A percentile compares a stretch with the other conserved stretches of the same genome.
Conservation (phyloP, 2,329 filamentous ascomycete genomes). For the Diplodia scrobiculata region DNA sequence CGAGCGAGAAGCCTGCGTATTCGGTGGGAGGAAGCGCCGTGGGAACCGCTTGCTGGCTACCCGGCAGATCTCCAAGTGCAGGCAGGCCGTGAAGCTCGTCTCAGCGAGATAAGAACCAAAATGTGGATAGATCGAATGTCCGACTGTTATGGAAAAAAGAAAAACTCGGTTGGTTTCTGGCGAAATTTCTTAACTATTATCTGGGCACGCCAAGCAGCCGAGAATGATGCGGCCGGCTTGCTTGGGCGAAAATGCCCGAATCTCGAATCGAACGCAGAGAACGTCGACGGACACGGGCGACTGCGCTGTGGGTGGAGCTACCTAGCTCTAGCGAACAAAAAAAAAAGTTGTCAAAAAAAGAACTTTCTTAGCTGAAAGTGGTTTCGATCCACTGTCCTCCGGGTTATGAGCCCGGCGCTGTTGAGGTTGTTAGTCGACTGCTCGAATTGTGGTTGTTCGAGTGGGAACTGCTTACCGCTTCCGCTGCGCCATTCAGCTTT, state of each 20-base stretch:
- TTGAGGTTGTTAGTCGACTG: background rate
- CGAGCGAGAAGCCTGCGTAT: no score
- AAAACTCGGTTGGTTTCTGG: background rate
- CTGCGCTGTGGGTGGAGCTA: background rate
- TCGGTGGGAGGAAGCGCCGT: no score
- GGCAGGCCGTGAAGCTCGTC: no score
- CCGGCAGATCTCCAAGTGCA: no score
- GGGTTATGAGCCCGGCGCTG: slow-evolving; percentile 41
- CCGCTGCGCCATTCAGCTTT: background rate
- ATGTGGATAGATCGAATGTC: no score
- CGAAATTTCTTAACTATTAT: background rate
- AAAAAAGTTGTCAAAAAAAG: background rate
- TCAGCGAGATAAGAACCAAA: no score
- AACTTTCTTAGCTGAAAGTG: slow-evolving; percentile 30
- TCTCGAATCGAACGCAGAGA: background rate
- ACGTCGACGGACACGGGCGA: background rate
- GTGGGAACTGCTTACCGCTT: background rate
- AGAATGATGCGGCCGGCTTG: background rate
- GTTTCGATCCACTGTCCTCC: slow-evolving; percentile 41
- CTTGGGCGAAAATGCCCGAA: background rate
- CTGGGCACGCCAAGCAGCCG: background rate
- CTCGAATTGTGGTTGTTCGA: background rate
- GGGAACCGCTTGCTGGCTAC: no score
- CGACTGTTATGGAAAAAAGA: no score
- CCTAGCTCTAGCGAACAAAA: background rate